Conservation (phyloP, 805 yeast species). For the Cyberlindnera samutprakarnensis region DNA sequence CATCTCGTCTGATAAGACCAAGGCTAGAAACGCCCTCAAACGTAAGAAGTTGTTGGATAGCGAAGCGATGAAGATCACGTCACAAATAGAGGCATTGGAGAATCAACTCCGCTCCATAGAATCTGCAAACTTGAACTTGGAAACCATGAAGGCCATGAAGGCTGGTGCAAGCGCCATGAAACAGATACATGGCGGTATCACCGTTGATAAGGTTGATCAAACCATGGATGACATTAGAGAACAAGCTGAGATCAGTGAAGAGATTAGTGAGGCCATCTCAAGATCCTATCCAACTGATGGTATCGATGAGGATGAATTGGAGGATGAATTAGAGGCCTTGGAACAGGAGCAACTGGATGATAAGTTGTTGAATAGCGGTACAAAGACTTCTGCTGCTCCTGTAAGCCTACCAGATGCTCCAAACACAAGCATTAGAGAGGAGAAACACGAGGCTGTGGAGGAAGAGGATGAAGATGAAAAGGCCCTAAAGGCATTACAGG, state of each 20-base stretch:
- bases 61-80: conserved; percentile 72
- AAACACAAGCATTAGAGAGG: conserved; percentile 23
- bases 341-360: conserved; percentile 75
- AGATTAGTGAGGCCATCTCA: conserved; percentile 91
- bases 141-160: conserved; percentile 98
- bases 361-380: conserved; percentile 41
- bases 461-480: conserved; percentile 78
- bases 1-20: conserved; percentile 49
- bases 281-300: conserved; percentile 80
- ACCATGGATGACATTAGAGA: conserved; percentile 98
- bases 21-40: conserved; percentile 82
- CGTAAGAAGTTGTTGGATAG: conserved; percentile 77
- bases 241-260: conserved; percentile 91
- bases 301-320: conserved; percentile 86
- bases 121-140: conserved; percentile 91
- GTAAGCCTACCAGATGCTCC: conserved; percentile 42
- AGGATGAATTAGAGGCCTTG: conserved; percentile 84
- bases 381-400: conserved; percentile 7
- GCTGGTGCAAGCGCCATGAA: conserved; percentile 97
- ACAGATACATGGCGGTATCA: conserved; percentile 88
- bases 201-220: conserved; percentile 92
- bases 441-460: conserved; percentile 27
- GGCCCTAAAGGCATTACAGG: conserved; percentile 73
- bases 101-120: conserved; percentile 87
- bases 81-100: conserved; percentile 85